Conservation (phyloP, 2,329 filamentous ascomycete species). For the Colletotrichum musae region DNA sequence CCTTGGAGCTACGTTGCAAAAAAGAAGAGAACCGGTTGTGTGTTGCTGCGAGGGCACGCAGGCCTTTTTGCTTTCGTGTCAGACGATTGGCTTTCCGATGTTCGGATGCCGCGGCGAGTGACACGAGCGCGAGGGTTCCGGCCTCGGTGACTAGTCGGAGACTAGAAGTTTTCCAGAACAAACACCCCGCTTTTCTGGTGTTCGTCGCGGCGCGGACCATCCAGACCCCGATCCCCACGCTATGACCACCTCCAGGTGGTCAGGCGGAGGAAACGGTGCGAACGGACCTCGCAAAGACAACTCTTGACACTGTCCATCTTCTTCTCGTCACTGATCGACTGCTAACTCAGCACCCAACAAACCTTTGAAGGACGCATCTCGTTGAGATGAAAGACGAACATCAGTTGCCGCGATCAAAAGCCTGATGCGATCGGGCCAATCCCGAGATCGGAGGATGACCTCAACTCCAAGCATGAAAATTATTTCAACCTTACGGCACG, state of each 20-base stretch:
- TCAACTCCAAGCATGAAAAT: conserved; percentile 34
- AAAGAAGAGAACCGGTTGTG: conserved; percentile 5
- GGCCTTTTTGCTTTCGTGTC: conserved; percentile 32
- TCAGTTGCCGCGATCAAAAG: conserved; percentile 12
- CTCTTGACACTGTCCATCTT: background rate
- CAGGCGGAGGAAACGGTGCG: conserved; percentile 30
- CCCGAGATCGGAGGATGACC: conserved; percentile 27
- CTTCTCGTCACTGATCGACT: conserved; percentile 16
- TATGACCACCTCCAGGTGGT: conserved; percentile 30
- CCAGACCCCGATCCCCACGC: conserved; percentile 31
- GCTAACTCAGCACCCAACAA: conserved; percentile 30
- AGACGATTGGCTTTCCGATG: conserved; percentile 34
- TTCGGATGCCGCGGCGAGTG: conserved; percentile 28
- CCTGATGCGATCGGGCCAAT: conserved; percentile 1
- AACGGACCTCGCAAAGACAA: background rate
- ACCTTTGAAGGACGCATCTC: background rate
- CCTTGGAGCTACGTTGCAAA: conserved; percentile 8
- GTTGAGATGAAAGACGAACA: conserved; percentile 24
- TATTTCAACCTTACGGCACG: conserved; percentile 28
- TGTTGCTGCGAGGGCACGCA: conserved; percentile 6
- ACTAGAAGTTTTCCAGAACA: conserved; percentile 40
- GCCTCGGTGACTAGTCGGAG: conserved; percentile 26
- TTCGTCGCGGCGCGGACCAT: conserved; percentile 15
- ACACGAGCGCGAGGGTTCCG: conserved; percentile 13
- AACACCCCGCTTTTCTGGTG: background rate